Base-by-base conservation (phyloP, 2,329 filamentous ascomycete species). In the Diplodia intermedia region DNA sequence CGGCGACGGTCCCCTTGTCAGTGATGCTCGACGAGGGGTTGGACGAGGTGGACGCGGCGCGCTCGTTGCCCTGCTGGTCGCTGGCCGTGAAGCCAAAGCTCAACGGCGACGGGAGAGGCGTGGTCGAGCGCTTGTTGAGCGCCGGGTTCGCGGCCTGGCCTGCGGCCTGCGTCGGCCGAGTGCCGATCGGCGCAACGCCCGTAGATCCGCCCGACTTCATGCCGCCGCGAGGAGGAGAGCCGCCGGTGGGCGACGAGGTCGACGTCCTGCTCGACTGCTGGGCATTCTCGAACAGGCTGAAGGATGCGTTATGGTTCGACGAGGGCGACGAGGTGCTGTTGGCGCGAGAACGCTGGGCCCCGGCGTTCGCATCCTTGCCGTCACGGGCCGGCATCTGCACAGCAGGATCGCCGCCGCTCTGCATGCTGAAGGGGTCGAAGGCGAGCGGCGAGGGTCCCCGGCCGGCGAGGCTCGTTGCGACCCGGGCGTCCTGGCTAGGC, bases 141-240 rank as follows among this genome's bases (percentile, higher is more conserved):
- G 85, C 84, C 40, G 86, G 85, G 74, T 89, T 90, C 38, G 83
- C 77, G 29, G 83, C 82, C 69, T 86, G 85, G 50, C 82, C 81
- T n/a, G 87, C 81, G 40, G 84, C 85, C 49, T 85, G 86, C 20
- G 87, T 86, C 3, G 94, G 94, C 54, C 95, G 90, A 68, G 94
- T 97, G 71, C 95, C 95, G 73, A 98, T 98, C 20, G 95, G 94
- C 26, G 93, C 94, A 65, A 98, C 93, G 4, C 91, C 85, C 68
- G 86, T 85, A 67, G 86, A 86, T 61, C 70, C 86, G 78, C 81
- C 85, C 36, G 84, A 81, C 47, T 89, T 85, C 33, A 62, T 18
- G 65, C 88, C 85, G 70, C 88, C 86, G 53, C 89, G 89, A 66
- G 93, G 91, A 52, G 93, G 91, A 7, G 93, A 96, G 50, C 88